These are phyloP conservation scores for Funneliformis geosporum DNA, from an alignment of 192 early-diverging fungal genomes.

Conservation along the genomic window DNA sequence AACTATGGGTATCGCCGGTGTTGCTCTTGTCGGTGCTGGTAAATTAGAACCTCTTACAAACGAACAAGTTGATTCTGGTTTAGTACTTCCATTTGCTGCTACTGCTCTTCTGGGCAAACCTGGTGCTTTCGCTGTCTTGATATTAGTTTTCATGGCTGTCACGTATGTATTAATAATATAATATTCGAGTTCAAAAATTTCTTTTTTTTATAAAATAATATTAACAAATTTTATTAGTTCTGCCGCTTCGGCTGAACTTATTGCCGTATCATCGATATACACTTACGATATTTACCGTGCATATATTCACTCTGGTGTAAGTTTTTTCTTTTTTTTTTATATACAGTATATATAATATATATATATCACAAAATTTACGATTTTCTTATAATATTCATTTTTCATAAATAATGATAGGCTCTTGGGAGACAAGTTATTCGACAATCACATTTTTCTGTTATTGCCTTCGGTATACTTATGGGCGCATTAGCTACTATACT, in stretches of 20 bases:
- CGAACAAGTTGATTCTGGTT: slow-evolving; percentile 61
- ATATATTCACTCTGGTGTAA: slow-evolving; percentile 63
- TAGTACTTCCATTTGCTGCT: slow-evolving; percentile 68
- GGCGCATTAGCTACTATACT: slow-evolving; percentile 64
- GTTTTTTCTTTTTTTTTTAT: neutral
- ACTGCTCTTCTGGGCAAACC: slow-evolving; percentile 61
- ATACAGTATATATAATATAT: too few species aligned
- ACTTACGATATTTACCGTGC: slow-evolving; percentile 75
- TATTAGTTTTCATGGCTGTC: slow-evolving; percentile 78
- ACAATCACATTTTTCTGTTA: slow-evolving; percentile 54
- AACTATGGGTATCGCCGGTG: slow-evolving; percentile 66
- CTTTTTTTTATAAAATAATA: neutral
- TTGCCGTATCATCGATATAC: slow-evolving; percentile 69
- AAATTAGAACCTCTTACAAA: neutral
- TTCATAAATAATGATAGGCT: slow-evolving; percentile 38
- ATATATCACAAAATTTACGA: neutral
- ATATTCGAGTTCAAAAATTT: slow-evolving; percentile 31
- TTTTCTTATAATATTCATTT: neutral
- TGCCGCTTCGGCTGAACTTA: slow-evolving; percentile 73
- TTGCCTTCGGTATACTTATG: slow-evolving; percentile 71
- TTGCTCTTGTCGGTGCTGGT: slow-evolving; percentile 58
- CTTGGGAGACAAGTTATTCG: slow-evolving; percentile 60
- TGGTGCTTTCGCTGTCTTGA: slow-evolving; percentile 65
- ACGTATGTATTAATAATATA: slow-evolving; percentile 67
- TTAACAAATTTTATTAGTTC: slow-evolving; percentile 24